Conservation (phyloP, 1,284 basidiomycete species). For the Trametes hirsuta region DNA sequence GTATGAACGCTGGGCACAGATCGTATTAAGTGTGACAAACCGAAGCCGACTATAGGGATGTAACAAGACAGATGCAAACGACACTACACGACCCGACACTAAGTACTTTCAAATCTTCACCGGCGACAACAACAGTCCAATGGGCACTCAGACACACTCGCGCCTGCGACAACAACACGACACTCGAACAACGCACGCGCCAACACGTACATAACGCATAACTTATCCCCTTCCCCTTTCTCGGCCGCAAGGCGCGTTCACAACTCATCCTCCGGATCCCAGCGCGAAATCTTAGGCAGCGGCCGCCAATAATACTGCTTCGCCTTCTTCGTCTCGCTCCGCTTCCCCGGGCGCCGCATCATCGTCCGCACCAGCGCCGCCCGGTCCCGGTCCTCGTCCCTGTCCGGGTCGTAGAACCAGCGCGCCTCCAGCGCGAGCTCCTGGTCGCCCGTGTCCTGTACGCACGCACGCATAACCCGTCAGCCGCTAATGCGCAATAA, state of each 20-base stretch:
- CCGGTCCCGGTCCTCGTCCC: slow-evolving; percentile 69
- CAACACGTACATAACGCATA: background rate
- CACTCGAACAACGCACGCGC: no score
- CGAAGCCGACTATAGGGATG: no score
- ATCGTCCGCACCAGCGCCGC: slow-evolving; percentile 65
- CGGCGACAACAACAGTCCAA: background rate
- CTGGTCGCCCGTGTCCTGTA: slow-evolving; percentile 52
- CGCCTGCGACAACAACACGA: no score
- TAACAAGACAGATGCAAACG: no score
- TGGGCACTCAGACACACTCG: no score
- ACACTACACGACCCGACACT: background rate
- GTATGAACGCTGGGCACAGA: no score
- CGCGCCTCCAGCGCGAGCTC: slow-evolving; percentile 60
- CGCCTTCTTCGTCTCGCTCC: slow-evolving; percentile 75
- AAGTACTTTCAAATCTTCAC: background rate
- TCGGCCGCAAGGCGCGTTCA: slow-evolving; percentile 7
- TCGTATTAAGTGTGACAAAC: no score
- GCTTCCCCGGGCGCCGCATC: slow-evolving; percentile 74
- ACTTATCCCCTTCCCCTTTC: background rate
- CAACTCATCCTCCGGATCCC: slow-evolving; percentile 38
- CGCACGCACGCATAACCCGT: slow-evolving; percentile 2
- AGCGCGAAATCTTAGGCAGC: slow-evolving; percentile 37
- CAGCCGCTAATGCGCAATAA: no score
- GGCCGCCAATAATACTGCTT: slow-evolving; percentile 83
- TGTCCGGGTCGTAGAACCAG: slow-evolving; percentile 78